Evolutionary conservation across 176 grass and related monocot genomes (phyloP).

Genomic region (Hordeum vulgare): MorexV3_pseudomolecules_assembly NC_058522.1:510450005-510450504

Average conservation of each 20-base stretch:
- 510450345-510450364: slow-evolving; percentile 29
- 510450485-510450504: slow-evolving; percentile 2
- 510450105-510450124: slow-evolving; percentile 94
- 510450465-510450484: slow-evolving; percentile 49
- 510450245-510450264: slow-evolving; percentile 14
- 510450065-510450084: slow-evolving; percentile 80
- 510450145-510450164: background rate
- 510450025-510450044: slow-evolving; percentile 50
- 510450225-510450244: background rate
- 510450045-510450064: slow-evolving; percentile 61
- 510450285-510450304: slow-evolving; percentile 84
- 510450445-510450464: slow-evolving; percentile 84
- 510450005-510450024: slow-evolving; percentile 11
- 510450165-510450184: background rate
- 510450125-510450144: slow-evolving; percentile 21
- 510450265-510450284: slow-evolving; percentile 91
- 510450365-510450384: slow-evolving; percentile 19
- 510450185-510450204: background rate
- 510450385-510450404: slow-evolving; percentile 10
- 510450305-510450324: slow-evolving; percentile 36
- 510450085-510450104: slow-evolving; percentile 84
- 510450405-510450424: background rate
- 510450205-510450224: slow-evolving; percentile 13
- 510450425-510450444: background rate
- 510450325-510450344: slow-evolving; percentile 11